Evolutionary conservation across 352 stramenopile species (phyloP), one percentile per base, ranked within the genome.

Genomic region (Globisporangium acanthophoron): DNA sequence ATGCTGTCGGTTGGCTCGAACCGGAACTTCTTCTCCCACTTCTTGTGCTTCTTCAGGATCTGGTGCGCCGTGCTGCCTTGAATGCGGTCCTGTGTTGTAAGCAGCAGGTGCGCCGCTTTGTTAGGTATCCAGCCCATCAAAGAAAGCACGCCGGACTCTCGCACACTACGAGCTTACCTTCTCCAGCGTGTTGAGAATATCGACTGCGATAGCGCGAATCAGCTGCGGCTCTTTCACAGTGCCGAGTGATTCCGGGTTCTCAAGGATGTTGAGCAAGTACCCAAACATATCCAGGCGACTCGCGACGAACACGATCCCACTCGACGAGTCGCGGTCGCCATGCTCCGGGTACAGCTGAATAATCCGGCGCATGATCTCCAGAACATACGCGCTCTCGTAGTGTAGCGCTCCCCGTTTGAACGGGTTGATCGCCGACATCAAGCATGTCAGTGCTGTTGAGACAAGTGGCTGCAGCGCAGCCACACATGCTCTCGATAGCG

Each of bases 11-110:
- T 85, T 35, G 64, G 35, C 68, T 87, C 76, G 58, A 69, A 74
- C 16, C 76, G 76, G 56, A 83, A 91, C 52, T 77, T 87, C 62
- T 95, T 95, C 54, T 90, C 77, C 85, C 85, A 95, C 52, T 91
- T 91, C 54, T 92, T 95, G 70, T 93, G 72, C 58, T 92, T 95
- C 56, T 92, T 95, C 18, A 95, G 51, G 40, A 93, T 82, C 52
- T 92, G 75, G 43, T 91, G 84, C 0, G 85, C 85, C 0, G 78
- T 78, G 39, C 50, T 74, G n/a, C 73, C 71, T 66, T 95, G 85
- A 16, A 87, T 63, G 15, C 73, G 76, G 59, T 95, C 79, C 74
- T 85, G 84, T 85, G 84, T 82, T 82, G 12, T 90, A 33, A 35
- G 43, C 15, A 59, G 13, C 11, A 54, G 20, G 24, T 53, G 12